phyloP scores from a whole-genome alignment of 2,329 filamentous ascomycete species.

The Pezicula carpinea region DNA sequence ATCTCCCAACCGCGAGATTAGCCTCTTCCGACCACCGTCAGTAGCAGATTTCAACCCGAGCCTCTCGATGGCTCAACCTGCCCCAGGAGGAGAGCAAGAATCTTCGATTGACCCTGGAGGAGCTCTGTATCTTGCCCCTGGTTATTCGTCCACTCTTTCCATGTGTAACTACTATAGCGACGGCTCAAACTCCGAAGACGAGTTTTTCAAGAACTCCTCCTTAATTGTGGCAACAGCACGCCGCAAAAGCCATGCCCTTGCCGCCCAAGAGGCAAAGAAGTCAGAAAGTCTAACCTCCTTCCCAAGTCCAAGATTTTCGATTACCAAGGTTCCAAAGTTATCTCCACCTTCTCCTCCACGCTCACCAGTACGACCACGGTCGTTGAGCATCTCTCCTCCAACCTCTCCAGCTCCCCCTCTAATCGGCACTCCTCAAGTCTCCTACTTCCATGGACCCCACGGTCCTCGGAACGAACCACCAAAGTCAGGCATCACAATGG shows the following conservation, averaged over 20 bases:
- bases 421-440: background rate
- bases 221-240: conserved; percentile 7
- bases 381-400: background rate
- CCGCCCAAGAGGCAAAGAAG: background rate
- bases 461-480: background rate
- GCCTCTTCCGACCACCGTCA: conserved; percentile 15
- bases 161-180: conserved; percentile 19
- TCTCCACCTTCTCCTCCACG: background rate
- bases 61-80: conserved; percentile 6
- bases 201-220: conserved; percentile 12
- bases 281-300: background rate
- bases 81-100: too few species aligned
- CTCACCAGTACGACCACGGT: background rate
- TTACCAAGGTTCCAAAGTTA: background rate
- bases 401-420: background rate
- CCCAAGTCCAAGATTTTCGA: background rate
- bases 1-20: conserved; percentile 5
- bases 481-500: conserved; percentile 2
- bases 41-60: conserved; percentile 17
- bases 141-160: conserved; percentile 17
- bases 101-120: background rate
- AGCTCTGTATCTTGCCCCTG: background rate
- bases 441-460: background rate
- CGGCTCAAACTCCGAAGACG: conserved; percentile 12
- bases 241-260: conserved; percentile 12